These are phyloP conservation scores for Aspergillus funiculosus DNA, from an alignment of 495 filamentous ascomycete genomes.

Conservation along the genomic window DNA sequence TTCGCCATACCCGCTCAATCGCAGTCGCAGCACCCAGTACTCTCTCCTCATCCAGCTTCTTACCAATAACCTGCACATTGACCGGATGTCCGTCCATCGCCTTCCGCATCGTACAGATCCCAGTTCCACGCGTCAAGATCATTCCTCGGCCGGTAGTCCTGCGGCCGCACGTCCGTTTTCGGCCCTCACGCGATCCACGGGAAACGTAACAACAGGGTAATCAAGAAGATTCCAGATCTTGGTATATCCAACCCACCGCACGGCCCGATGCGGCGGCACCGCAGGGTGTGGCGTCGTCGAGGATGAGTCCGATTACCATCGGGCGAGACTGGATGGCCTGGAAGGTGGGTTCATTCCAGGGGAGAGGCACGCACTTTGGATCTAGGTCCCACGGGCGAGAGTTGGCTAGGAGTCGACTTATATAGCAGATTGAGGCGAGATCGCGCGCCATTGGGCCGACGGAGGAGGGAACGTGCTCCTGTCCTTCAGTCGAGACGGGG, in stretches of 20 bases:
- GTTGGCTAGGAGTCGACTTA: slow-evolving; percentile 37
- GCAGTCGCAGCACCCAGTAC: slow-evolving; percentile 39
- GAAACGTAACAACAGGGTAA: slow-evolving; percentile 53
- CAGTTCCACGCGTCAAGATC: slow-evolving; percentile 48
- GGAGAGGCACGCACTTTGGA: slow-evolving; percentile 41
- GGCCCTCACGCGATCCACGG: slow-evolving; percentile 46
- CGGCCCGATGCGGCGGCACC: slow-evolving; percentile 44
- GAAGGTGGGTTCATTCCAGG: slow-evolving; percentile 41
- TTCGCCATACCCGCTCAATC: slow-evolving; percentile 36
- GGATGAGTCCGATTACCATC: slow-evolving; percentile 43
- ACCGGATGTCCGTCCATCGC: slow-evolving; percentile 41
- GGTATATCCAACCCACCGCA: slow-evolving; percentile 54
- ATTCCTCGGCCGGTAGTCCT: slow-evolving; percentile 45
- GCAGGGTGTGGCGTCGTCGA: slow-evolving; percentile 46
- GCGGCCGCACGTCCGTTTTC: slow-evolving; percentile 40
- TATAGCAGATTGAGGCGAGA: slow-evolving; percentile 35
- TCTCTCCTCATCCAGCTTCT: slow-evolving; percentile 51
- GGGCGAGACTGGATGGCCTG: slow-evolving; percentile 35
- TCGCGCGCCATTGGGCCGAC: slow-evolving; percentile 47
- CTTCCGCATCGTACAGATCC: slow-evolving; percentile 42
- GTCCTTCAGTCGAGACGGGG: slow-evolving; percentile 46
- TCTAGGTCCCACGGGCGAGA: slow-evolving; percentile 41
- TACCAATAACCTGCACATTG: slow-evolving; percentile 48
- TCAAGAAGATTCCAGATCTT: slow-evolving; percentile 67
- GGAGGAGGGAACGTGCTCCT: slow-evolving; percentile 49